Evolutionary conservation across 495 filamentous ascomycete species (phyloP).

Genomic region (Aspergillus sclerotioniger): DNA sequence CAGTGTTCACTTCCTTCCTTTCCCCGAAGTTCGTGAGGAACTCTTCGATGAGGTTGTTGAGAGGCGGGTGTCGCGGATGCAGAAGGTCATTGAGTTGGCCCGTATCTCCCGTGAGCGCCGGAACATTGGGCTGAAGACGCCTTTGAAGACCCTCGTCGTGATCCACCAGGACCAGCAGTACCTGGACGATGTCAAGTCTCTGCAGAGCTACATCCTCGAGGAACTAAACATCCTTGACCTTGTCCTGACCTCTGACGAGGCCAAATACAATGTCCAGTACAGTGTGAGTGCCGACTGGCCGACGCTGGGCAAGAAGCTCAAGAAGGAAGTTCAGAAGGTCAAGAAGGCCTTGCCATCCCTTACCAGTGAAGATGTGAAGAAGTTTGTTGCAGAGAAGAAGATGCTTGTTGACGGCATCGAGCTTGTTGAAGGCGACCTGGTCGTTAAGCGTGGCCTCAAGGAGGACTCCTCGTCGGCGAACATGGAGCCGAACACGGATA

Average conservation of each 20-base stretch:
- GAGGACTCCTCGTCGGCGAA: conserved; percentile 63
- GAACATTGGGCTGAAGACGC: conserved; percentile 82
- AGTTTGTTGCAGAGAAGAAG: conserved; percentile 64
- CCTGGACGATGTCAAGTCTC: conserved; percentile 79
- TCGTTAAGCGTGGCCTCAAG: conserved; percentile 76
- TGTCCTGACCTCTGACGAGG: conserved; percentile 83
- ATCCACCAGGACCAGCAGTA: conserved; percentile 83
- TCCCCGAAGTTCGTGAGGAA: conserved; percentile 83
- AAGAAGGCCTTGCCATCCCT: conserved; percentile 84
- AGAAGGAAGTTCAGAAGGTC: conserved; percentile 86
- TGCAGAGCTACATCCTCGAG: conserved; percentile 81
- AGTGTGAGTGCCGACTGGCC: conserved; percentile 88
- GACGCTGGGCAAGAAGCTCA: conserved; percentile 91
- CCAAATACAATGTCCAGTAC: conserved; percentile 87
- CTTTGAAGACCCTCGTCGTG: conserved; percentile 84
- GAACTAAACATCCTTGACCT: conserved; percentile 88
- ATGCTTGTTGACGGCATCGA: conserved; percentile 82
- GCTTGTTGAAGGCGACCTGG: conserved; percentile 75
- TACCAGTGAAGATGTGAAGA: conserved; percentile 72
- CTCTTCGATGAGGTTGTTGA: conserved; percentile 87
- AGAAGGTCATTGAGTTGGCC: conserved; percentile 87
- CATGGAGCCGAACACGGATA: conserved; percentile 81
- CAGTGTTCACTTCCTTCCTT: conserved; percentile 89
- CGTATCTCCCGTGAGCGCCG: conserved; percentile 83
- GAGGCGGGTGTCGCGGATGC: conserved; percentile 85